Evolutionary conservation across 2,329 filamentous ascomycete species (phyloP).

Genomic region (Neurospora sp.): DNA sequence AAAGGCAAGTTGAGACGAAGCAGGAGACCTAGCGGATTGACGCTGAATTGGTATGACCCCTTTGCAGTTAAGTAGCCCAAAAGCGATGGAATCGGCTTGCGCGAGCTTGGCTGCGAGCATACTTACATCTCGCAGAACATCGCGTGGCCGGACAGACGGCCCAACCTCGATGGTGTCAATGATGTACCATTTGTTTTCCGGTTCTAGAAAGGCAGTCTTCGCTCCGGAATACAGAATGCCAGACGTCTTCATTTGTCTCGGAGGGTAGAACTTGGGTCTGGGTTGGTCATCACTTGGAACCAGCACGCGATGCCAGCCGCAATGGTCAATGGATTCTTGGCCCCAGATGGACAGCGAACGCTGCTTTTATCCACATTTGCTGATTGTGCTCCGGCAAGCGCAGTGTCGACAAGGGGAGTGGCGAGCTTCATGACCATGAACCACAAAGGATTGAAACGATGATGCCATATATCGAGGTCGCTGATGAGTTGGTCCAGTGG

Average conservation of each 20-base stretch:
- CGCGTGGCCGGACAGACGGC: neutral
- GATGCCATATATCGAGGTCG: constrained; percentile 18
- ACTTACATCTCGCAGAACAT: neutral
- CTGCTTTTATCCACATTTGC: neutral
- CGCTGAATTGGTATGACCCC: neutral
- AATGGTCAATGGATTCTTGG: neutral
- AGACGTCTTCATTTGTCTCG: neutral
- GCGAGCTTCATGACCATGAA: constrained; percentile 16
- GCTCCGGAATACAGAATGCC: neutral
- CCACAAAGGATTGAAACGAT: constrained; percentile 14
- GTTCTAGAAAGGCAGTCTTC: neutral
- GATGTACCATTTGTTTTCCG: neutral
- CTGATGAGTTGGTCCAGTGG: constrained; percentile 11
- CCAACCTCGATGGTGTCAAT: constrained; percentile 6
- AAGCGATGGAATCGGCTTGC: neutral
- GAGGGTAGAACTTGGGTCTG: neutral
- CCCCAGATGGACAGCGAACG: neutral
- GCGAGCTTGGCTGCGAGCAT: neutral
- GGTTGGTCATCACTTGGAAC: neutral
- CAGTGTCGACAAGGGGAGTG: constrained; percentile 11
- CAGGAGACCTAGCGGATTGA: neutral
- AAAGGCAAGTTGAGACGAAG: neutral
- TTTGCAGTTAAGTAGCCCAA: neutral
- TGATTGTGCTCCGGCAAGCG: constrained; percentile 1
- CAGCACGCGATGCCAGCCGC: neutral